These are phyloP conservation scores for Melanopsichium pennsylvanicum DNA, from an alignment of 1,284 basidiomycete genomes.

Conservation along the genomic window DNA sequence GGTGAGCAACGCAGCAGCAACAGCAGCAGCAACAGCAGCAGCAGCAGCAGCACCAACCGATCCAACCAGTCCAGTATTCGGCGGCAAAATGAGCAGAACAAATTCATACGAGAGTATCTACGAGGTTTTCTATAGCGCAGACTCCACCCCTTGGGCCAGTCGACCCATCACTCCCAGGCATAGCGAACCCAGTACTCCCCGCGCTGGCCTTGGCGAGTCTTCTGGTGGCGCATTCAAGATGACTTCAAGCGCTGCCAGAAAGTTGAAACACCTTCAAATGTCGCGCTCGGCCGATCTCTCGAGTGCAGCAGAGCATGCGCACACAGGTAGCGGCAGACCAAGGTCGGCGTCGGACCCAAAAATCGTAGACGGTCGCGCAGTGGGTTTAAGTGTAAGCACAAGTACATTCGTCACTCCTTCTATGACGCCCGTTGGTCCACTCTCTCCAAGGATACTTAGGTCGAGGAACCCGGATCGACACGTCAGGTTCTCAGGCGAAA, in stretches of 20 bases:
- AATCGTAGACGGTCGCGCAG: constrained; percentile 29
- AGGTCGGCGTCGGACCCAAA: constrained; percentile 11
- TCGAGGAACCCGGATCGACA: constrained; percentile 22
- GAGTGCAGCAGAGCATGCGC: constrained; percentile 24
- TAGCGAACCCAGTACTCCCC: constrained; percentile 42
- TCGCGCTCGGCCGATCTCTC: constrained; percentile 41
- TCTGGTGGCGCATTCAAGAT: constrained; percentile 15
- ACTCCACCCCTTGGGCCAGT: constrained; percentile 45
- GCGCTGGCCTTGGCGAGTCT: constrained; percentile 7
- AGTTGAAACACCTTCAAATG: constrained; percentile 54
- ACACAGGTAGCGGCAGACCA: constrained; percentile 1
- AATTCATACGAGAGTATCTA: constrained; percentile 59
- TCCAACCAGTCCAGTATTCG: constrained; percentile 7
- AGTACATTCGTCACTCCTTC: constrained; percentile 29
- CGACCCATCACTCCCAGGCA: constrained; percentile 42
- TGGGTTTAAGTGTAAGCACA: constrained; percentile 30
- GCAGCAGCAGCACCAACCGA: constrained; percentile 1
- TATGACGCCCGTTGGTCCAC: constrained; percentile 21
- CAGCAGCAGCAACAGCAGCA: too few species aligned
- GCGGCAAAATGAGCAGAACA: constrained; percentile 25
- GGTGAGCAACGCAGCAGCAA: constrained; percentile 1
- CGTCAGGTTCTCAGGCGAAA: constrained; percentile 16
- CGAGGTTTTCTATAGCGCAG: constrained; percentile 57
- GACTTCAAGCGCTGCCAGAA: constrained; percentile 50
- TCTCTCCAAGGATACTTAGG: constrained; percentile 17